A percentile compares a stretch with the other conserved stretches of the same genome.
These are phyloP conservation scores for Huntiella savannae DNA, from an alignment of 2,329 filamentous ascomycete genomes.

Conservation along the genomic window DNA sequence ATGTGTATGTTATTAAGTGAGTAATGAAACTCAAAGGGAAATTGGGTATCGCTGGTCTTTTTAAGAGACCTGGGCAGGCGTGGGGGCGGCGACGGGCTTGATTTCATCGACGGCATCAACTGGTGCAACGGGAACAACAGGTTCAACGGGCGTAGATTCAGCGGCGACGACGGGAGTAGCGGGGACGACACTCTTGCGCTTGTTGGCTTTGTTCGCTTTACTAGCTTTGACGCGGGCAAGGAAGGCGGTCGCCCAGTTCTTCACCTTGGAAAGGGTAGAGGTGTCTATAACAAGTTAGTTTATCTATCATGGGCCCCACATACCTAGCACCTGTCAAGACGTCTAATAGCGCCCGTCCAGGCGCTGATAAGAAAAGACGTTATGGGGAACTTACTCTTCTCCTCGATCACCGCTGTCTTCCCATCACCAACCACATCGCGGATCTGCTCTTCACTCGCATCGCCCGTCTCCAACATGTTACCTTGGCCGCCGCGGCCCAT, in stretches of 20 bases:
- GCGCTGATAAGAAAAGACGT: not conserved
- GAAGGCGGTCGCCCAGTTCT: not conserved
- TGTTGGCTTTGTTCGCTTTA: not conserved
- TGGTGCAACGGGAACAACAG: too few relatives aligned
- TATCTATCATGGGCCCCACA: not conserved
- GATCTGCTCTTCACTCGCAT: constrained; percentile 21
- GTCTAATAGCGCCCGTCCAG: not conserved
- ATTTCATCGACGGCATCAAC: too few relatives aligned
- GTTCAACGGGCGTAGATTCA: too few relatives aligned
- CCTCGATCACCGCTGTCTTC: constrained; percentile 29
- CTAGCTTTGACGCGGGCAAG: not conserved
- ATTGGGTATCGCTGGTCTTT: too few relatives aligned
- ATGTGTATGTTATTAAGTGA: too few relatives aligned
- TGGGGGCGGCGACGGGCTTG: too few relatives aligned
- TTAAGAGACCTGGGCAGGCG: too few relatives aligned
- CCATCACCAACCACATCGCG: constrained; percentile 40
- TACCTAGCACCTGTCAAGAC: not conserved
- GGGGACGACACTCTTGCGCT: not conserved
- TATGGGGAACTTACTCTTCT: not conserved
- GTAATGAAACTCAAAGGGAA: too few relatives aligned
- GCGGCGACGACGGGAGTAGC: not conserved
- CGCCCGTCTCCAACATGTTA: constrained; percentile 27
- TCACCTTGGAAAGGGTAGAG: not conserved
- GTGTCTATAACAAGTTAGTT: not conserved
- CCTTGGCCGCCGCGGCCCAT: constrained; percentile 38